Conservation (phyloP, 2,329 filamentous ascomycete species). For the Colletotrichum sp. region DNA sequence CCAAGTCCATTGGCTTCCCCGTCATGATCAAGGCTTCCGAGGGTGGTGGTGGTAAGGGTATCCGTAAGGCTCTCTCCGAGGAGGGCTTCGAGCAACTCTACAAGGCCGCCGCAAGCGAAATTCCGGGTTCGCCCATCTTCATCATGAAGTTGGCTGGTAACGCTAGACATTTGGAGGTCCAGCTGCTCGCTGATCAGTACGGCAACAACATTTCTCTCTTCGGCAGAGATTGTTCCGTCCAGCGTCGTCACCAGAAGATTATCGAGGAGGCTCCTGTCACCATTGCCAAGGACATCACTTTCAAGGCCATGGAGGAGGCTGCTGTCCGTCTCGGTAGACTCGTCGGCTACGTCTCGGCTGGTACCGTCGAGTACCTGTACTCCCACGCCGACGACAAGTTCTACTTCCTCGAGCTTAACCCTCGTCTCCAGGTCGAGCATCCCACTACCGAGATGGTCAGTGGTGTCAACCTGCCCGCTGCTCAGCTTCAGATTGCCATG, state of each 20-base stretch:
- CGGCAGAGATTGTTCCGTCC: constrained; percentile 97
- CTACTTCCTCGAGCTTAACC: constrained; percentile 98
- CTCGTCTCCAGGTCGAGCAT: constrained; percentile 98
- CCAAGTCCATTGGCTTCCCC: constrained; percentile 92
- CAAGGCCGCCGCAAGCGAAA: constrained; percentile 95
- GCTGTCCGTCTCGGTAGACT: constrained; percentile 92
- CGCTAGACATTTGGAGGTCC: constrained; percentile 95
- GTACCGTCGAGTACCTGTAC: constrained; percentile 99
- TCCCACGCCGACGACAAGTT: constrained; percentile 98
- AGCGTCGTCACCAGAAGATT: constrained; percentile 98
- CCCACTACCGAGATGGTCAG: constrained; percentile 99
- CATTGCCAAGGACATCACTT: constrained; percentile 87
- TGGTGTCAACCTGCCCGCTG: constrained; percentile 94
- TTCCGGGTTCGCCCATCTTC: constrained; percentile 98
- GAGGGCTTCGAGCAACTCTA: constrained; percentile 87
- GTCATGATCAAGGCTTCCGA: constrained; percentile 99
- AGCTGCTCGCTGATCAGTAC: constrained; percentile 97
- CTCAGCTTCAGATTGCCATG: constrained; percentile 99
- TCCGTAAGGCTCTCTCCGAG: constrained; percentile 89
- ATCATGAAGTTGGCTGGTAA: constrained; percentile 99
- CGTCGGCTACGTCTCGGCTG: constrained; percentile 97
- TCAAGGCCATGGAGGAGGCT: constrained; percentile 95
- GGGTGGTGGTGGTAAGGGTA: constrained; percentile 98
- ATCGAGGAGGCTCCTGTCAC: constrained; percentile 99
- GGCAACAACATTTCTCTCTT: constrained; percentile 99